Percentiles rank a stretch among this genome's conserved stretches.
phyloP scores from a whole-genome alignment of 768 basidiomycete species.

The Amanita polypyramis region DNA sequence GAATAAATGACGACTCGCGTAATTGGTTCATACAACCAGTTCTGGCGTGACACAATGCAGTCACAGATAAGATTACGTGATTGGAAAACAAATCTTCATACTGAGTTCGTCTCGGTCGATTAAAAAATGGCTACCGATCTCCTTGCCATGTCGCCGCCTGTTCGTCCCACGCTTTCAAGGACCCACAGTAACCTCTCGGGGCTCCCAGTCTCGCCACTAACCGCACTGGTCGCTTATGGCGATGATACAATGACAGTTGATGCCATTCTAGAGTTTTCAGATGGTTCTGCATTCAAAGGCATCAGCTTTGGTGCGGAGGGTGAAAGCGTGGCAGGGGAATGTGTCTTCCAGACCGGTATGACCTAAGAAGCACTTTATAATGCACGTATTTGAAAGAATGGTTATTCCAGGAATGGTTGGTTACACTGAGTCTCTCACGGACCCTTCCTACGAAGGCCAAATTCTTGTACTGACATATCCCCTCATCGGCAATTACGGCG shows the following conservation, averaged over 20 bases:
- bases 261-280: constrained; percentile 79
- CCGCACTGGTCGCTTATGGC: constrained; percentile 19
- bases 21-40: background rate
- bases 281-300: constrained; percentile 82
- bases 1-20: constrained; percentile 6
- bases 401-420: constrained; percentile 88
- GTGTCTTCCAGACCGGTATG: constrained; percentile 98
- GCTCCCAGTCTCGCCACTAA: constrained; percentile 20
- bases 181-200: constrained; percentile 25
- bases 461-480: constrained; percentile 98
- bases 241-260: constrained; percentile 29
- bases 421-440: constrained; percentile 95
- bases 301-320: constrained; percentile 89
- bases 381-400: constrained; percentile 10
- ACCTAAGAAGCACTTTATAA: constrained; percentile 4
- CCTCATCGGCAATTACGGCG: constrained; percentile 94
- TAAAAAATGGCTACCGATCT: constrained; percentile 1
- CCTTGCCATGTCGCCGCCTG: constrained; percentile 9
- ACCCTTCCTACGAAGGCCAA: constrained; percentile 97
- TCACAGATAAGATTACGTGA: constrained; percentile 3
- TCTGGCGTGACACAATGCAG: background rate
- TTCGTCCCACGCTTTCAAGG: constrained; percentile 35
- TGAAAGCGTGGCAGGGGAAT: constrained; percentile 93
- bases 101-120: background rate
- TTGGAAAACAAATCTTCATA: background rate